Evolutionary conservation across 106 monocot species (phyloP).

Genomic region (Iris macrosiphon): DNA sequence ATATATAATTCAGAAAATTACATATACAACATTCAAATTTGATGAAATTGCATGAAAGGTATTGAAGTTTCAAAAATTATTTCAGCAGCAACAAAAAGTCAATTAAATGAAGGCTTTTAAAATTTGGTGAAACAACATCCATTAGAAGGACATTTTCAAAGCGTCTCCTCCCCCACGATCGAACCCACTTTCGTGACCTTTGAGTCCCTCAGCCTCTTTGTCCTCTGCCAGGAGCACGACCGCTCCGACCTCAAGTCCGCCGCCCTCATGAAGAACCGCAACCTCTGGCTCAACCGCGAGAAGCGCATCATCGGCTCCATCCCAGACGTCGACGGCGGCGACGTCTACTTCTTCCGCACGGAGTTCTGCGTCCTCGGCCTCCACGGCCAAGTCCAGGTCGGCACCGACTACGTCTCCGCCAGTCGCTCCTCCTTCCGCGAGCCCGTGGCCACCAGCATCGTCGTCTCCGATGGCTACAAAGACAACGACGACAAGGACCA

Average conservation of each 20-base stretch:
- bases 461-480: slow-evolving; percentile 42
- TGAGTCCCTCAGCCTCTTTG: slow-evolving; percentile 37
- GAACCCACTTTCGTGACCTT: no score
- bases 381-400: slow-evolving; percentile 71
- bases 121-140: no score
- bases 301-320: slow-evolving; percentile 55
- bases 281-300: slow-evolving; percentile 59
- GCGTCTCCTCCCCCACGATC: no score
- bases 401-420: slow-evolving; percentile 37
- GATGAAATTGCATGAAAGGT: no score
- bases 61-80: no score
- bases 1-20: no score
- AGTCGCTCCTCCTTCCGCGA: slow-evolving; percentile 7
- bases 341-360: slow-evolving; percentile 62
- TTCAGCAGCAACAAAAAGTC: no score
- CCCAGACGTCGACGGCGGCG: slow-evolving; percentile 43
- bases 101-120: no score
- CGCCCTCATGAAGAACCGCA: slow-evolving; percentile 25
- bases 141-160: no score
- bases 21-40: no score
- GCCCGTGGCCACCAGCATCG: slow-evolving; percentile 42
- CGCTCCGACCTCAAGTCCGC: slow-evolving; percentile 38
- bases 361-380: slow-evolving; percentile 63
- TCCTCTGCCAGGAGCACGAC: not conserved
- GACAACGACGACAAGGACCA: slow-evolving; percentile 33